Evolutionary conservation across 495 filamentous ascomycete genomes (phyloP), one percentile per base, ranked within the genome.

Genomic region (Aspergillus incahuasiensis): DNA sequence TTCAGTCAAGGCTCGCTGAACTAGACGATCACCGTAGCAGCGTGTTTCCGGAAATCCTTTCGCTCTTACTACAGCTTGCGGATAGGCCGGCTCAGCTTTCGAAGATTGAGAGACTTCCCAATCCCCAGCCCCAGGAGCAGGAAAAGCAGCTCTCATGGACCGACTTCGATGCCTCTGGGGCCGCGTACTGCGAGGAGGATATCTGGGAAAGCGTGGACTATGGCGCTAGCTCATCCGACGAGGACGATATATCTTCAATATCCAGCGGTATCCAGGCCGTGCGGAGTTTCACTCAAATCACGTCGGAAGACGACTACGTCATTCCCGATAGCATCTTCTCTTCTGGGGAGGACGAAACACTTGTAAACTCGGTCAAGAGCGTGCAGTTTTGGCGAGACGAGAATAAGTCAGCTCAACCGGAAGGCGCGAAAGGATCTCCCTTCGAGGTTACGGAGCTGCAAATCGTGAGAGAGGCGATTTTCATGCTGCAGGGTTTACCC

Each of bases 191-290:
- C 32, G 82, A 89, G 6, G 80, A 86, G 47, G 82, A 80, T 16
- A 74, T 96, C 8, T 98, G 92, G 92, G 79, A 81, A 45, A 79
- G 83, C 59, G 81, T 91, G 56, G 84, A 94, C 60, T 95, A 87
- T 63, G 80, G 70, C 22, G 83, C 76, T 0, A 79, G 82, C 32
- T 85, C 81, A 38, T 90, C 88, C n/a, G 78, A 56, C 8, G 54
- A 81, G 38, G 76, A 78, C 8, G 75, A 77, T 20, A 43, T 72
- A n/a, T 64, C 66, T 6, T 69, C 69, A 5, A 46, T 70, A 15
- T 67, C 65, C 7, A 75, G 68, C 48, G 68, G 66, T 13, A 55
- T 48, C 4, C 69, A 70, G 16, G 35, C 52, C 40, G 55, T 65
- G n/a, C 66, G 56, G 19, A 52, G 39, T 25, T 22, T 59, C 4